Conservation (phyloP, 805 yeast species). For the Wickerhamiella azyma region DNA sequence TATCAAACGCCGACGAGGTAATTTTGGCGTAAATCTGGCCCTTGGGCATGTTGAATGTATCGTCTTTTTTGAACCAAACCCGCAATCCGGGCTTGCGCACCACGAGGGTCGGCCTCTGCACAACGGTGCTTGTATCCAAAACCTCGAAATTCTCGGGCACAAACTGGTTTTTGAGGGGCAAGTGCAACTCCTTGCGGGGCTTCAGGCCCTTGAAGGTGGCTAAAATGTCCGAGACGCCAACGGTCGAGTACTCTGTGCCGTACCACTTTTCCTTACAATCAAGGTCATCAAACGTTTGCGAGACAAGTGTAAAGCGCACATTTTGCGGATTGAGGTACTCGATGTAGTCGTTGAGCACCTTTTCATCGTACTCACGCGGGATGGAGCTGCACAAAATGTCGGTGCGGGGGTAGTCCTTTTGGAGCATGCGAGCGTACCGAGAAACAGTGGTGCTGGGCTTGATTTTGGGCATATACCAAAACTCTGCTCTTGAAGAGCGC, state of each 20-base stretch:
- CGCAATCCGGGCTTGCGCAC: conserved; percentile 26
- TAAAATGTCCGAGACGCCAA: conserved; percentile 31
- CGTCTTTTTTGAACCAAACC: conserved; percentile 82
- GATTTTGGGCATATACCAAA: conserved; percentile 68
- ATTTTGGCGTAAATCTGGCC: conserved; percentile 54
- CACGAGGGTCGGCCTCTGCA: conserved; percentile 45
- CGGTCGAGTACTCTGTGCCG: conserved; percentile 62
- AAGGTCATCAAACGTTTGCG: conserved; percentile 38
- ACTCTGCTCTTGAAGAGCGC: conserved; percentile 52
- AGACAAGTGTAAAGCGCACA: conserved; percentile 42
- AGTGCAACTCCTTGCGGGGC: conserved; percentile 30
- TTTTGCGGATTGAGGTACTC: conserved; percentile 42
- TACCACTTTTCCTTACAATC: conserved; percentile 67
- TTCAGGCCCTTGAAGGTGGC: conserved; percentile 15
- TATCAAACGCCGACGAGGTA: conserved; percentile 34
- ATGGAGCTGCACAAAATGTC: conserved; percentile 45
- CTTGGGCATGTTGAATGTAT: conserved; percentile 77
- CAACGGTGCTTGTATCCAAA: conserved; percentile 29
- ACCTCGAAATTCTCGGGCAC: conserved; percentile 70
- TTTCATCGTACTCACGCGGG: conserved; percentile 44
- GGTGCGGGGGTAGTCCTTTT: conserved; percentile 51
- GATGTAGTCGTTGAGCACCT: conserved; percentile 37
- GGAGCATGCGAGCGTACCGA: conserved; percentile 45
- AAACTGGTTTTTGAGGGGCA: conserved; percentile 67
- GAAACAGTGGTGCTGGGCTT: conserved; percentile 65